These are phyloP conservation scores for Nemophila menziesii DNA, from an alignment of 257 asterid genomes.

Conservation along the genomic window DNA sequence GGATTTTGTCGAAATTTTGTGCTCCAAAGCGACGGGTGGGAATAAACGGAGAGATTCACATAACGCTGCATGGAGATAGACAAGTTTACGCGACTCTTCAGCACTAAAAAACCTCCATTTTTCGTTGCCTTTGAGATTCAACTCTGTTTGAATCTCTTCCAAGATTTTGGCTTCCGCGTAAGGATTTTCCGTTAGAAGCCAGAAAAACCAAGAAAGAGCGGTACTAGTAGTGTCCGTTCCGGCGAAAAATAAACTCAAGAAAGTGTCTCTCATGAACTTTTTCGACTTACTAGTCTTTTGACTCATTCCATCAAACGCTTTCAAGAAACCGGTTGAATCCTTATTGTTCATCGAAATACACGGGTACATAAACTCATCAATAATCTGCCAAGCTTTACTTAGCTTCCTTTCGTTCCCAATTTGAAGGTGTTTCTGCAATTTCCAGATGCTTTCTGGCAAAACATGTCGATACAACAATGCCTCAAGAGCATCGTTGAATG, in stretches of 20 bases:
- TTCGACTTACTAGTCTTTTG: slow-evolving; percentile 13
- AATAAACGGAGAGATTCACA: slow-evolving; percentile 50
- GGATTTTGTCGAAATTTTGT: slow-evolving; percentile 29
- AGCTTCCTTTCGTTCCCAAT: slow-evolving; percentile 37
- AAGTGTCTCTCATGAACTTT: slow-evolving; percentile 45
- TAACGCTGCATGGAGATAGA: slow-evolving; percentile 46
- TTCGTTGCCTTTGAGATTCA: slow-evolving; percentile 10
- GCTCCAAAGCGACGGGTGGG: slow-evolving; percentile 69
- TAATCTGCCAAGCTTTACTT: slow-evolving; percentile 21
- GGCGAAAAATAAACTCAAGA: slow-evolving; percentile 50
- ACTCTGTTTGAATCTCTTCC: slow-evolving; percentile 25
- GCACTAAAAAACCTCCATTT: slow-evolving; percentile 21
- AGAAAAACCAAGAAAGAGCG: slow-evolving; percentile 52
- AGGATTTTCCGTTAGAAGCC: slow-evolving; percentile 46
- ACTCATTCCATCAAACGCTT: slow-evolving; percentile 26
- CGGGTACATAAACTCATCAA: slow-evolving; percentile 28
- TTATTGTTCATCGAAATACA: slow-evolving; percentile 31
- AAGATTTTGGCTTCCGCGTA: slow-evolving; percentile 30
- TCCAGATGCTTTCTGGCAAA: slow-evolving; percentile 45
- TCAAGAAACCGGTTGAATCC: slow-evolving; percentile 34
- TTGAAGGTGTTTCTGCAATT: slow-evolving; percentile 29
- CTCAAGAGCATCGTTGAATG: slow-evolving; percentile 55
- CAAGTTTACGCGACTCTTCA: slow-evolving; percentile 27
- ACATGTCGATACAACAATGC: slow-evolving; percentile 37
- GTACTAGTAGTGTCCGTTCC: slow-evolving; percentile 69